These are phyloP conservation scores for Neurospora sp. DNA, from an alignment of 2,329 filamentous ascomycete species.

Conservation along the genomic window DNA sequence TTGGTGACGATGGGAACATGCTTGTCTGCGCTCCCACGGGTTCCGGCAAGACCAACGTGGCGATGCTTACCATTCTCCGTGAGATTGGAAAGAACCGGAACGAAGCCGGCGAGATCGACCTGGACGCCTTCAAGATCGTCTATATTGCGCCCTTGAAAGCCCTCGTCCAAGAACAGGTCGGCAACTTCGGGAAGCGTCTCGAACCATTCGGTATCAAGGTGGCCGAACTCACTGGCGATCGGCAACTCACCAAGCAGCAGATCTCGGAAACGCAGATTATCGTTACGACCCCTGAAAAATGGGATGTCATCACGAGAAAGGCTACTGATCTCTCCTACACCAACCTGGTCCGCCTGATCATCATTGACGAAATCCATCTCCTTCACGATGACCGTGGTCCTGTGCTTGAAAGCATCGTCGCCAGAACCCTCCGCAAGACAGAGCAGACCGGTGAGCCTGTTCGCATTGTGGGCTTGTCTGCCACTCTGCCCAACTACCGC, in stretches of 20 bases:
- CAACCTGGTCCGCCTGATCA: conserved; percentile 87
- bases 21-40: conserved; percentile 95
- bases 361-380: conserved; percentile 97
- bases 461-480: conserved; percentile 83
- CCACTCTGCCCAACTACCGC: conserved; percentile 90
- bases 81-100: conserved; percentile 95
- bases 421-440: conserved; percentile 81
- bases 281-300: conserved; percentile 97
- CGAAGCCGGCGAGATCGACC: conserved; percentile 82
- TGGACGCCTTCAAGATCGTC: conserved; percentile 97
- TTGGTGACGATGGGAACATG: conserved; percentile 93
- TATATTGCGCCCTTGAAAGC: conserved; percentile 96
- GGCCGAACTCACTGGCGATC: conserved; percentile 92
- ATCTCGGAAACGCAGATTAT: conserved; percentile 97
- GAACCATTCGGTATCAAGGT: conserved; percentile 88
- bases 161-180: conserved; percentile 93
- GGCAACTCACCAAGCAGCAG: conserved; percentile 96
- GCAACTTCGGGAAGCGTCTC: conserved; percentile 88
- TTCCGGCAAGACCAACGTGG: conserved; percentile 96
- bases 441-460: conserved; percentile 94
- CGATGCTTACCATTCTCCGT: conserved; percentile 91
- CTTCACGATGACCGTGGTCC: conserved; percentile 96
- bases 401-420: conserved; percentile 93
- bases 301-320: conserved; percentile 97
- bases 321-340: conserved; percentile 95